Evolutionary conservation across 2,329 filamentous ascomycete species (phyloP).

Genomic region (Podosphaera aphanis): DNA sequence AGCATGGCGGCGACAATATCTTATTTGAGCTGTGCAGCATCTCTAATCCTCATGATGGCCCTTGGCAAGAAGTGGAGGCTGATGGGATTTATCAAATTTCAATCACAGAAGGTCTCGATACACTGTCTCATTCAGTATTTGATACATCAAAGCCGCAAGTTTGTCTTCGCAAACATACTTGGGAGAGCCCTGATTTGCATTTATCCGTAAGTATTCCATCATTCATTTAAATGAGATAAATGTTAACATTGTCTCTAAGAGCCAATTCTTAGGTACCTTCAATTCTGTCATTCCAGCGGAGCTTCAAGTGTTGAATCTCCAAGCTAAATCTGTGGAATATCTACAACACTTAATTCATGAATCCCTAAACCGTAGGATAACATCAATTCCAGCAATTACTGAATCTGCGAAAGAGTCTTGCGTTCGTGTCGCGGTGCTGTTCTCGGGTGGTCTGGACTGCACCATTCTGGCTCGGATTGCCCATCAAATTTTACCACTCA

Average conservation of each 20-base stretch:
- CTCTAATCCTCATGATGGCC: conserved; percentile 25
- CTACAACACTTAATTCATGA: conserved; percentile 31
- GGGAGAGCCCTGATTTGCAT: conserved; percentile 1
- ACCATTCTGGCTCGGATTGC: conserved; percentile 61
- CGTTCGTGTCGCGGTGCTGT: conserved; percentile 52
- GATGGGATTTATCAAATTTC: conserved; percentile 44
- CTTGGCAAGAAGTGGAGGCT: conserved; percentile 64
- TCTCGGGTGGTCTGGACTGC: conserved; percentile 87
- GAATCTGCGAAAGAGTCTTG: conserved; percentile 14
- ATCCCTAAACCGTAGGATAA: conserved; percentile 40
- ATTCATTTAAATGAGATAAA: not conserved
- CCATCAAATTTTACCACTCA: conserved; percentile 47
- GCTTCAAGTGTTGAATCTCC: conserved; percentile 14
- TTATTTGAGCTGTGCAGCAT: conserved; percentile 47
- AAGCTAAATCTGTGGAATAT: conserved; percentile 26
- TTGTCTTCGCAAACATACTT: conserved; percentile 2
- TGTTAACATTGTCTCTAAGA: conserved; percentile 3
- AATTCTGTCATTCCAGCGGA: conserved; percentile 18
- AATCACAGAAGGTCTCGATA: conserved; percentile 1
- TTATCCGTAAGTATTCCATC: not conserved
- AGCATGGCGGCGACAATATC: conserved; percentile 18
- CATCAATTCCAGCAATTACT: conserved; percentile 38
- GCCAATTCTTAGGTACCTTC: conserved; percentile 11
- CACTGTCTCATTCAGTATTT: not conserved
- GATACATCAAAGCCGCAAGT: not conserved